phyloP scores from a whole-genome alignment of 2,329 filamentous ascomycete genomes.

The Chrysoporthe austroafricana region DNA sequence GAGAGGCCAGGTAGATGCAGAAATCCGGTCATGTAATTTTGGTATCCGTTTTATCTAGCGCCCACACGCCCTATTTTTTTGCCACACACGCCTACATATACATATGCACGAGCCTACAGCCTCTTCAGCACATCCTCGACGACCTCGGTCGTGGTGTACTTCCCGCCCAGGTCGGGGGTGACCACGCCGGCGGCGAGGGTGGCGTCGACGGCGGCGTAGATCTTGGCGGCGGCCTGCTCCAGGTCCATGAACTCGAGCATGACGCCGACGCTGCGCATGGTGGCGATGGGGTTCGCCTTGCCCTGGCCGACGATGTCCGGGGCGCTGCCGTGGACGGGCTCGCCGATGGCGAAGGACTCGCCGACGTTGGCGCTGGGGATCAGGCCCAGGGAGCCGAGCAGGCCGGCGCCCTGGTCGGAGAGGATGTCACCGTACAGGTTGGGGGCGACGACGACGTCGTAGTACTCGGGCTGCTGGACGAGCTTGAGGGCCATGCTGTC shows the following conservation, averaged over 20 bases:
- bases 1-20: not conserved
- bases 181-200: conserved; percentile 84
- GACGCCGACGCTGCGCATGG: conserved; percentile 83
- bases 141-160: conserved; percentile 83
- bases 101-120: conserved; percentile 55
- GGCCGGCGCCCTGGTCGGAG: conserved; percentile 90
- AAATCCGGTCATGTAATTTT: conserved; percentile 1
- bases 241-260: conserved; percentile 97
- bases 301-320: conserved; percentile 92
- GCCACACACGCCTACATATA: not conserved
- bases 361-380: conserved; percentile 96
- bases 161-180: conserved; percentile 89
- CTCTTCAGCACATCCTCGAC: conserved; percentile 83
- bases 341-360: conserved; percentile 91
- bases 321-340: conserved; percentile 95
- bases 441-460: conserved; percentile 97
- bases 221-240: conserved; percentile 82
- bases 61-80: not conserved
- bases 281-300: conserved; percentile 96
- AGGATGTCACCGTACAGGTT: conserved; percentile 98
- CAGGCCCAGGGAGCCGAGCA: conserved; percentile 88
- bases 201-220: conserved; percentile 89
- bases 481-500: conserved; percentile 99
- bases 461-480: conserved; percentile 91
- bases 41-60: conserved; percentile 24